Base-by-base conservation (phyloP, 768 basidiomycete species). In the Sarcodon aspratus region DNA sequence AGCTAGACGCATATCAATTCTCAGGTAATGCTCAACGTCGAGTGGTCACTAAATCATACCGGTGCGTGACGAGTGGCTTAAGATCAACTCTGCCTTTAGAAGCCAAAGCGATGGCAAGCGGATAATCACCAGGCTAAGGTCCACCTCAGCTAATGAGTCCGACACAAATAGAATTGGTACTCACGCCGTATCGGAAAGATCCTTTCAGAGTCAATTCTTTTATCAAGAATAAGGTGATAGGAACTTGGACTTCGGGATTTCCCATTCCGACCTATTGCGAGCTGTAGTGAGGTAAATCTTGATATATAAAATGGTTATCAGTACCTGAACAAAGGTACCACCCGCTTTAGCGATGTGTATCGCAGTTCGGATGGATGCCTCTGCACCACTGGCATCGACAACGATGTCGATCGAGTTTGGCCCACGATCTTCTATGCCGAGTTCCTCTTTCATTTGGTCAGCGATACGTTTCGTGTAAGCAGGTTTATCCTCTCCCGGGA, bases 371-470 rank as follows among this genome's bases (percentile, higher is more conserved):
- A 94, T 85, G 44, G 88, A 92, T 7, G 79, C 78, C 61, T 93
- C 88, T 3, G 91, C 90, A 13, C 92, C 90, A 46, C 85, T 90
- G 7, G 88, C 88, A 59, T 95, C 92, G 43, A 94, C 68, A 46
- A 92, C 82, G 18, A 93, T 68, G 63, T 94, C 88, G 51, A 93
- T 79, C 2, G 76, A 73, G 12, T 73, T 71, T 27, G 66, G 2
- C 13, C 40, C 59, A 35, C 81, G 68, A 45, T 82, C 82, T 15
- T 76, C 66, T 46, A 92, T 75, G 6, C 72, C 74, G 33, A 91
- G 72, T 11, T 71, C 62, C 33, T 70, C 58, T 50, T 73, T 79
- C 73, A 95, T 76, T 32, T 72, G 67, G 15, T 69, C 68, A 2
- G 85, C 81, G 47, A 79, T 81, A 47, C 84, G 70, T 51, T 70